Conservation (phyloP, 768 basidiomycete genomes). For the Russula vinacea region DNA sequence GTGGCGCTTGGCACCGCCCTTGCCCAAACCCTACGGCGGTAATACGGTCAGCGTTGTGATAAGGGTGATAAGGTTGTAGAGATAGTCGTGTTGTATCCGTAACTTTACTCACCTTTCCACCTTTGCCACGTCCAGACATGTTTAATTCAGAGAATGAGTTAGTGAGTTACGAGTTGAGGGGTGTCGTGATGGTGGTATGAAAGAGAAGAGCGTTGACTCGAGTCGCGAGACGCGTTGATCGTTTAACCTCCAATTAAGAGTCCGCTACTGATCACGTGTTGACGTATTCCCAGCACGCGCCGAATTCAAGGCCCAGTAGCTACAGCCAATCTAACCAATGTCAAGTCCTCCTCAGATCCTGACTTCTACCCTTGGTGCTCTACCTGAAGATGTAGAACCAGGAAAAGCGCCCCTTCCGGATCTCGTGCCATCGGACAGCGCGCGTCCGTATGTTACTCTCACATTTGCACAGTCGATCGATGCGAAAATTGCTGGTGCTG, state of each 20-base stretch:
- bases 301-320: not conserved
- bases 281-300: slow-evolving; percentile 10
- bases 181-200: slow-evolving; percentile 27
- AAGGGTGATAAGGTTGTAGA: slow-evolving; percentile 14
- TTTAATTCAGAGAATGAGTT: slow-evolving; percentile 34
- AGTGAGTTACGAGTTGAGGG: slow-evolving; percentile 28
- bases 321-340: not conserved
- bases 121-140: slow-evolving; percentile 97
- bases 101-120: slow-evolving; percentile 62
- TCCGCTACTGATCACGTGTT: slow-evolving; percentile 25
- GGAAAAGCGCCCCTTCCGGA: slow-evolving; percentile 26
- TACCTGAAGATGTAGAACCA: slow-evolving; percentile 11
- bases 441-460: slow-evolving; percentile 65
- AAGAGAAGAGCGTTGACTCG: slow-evolving; percentile 27
- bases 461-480: slow-evolving; percentile 87
- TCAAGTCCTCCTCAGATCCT: slow-evolving; percentile 24
- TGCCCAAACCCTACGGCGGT: slow-evolving; percentile 73
- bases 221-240: slow-evolving; percentile 27
- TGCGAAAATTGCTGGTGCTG: slow-evolving; percentile 77
- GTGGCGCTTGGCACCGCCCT: slow-evolving; percentile 95
- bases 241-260: slow-evolving; percentile 26
- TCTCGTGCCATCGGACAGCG: slow-evolving; percentile 21
- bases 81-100: not conserved
- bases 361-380: slow-evolving; percentile 19
- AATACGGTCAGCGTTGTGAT: slow-evolving; percentile 18